Base-by-base conservation (phyloP, 805 yeast genomes). In the Candida odintsovae region DNA sequence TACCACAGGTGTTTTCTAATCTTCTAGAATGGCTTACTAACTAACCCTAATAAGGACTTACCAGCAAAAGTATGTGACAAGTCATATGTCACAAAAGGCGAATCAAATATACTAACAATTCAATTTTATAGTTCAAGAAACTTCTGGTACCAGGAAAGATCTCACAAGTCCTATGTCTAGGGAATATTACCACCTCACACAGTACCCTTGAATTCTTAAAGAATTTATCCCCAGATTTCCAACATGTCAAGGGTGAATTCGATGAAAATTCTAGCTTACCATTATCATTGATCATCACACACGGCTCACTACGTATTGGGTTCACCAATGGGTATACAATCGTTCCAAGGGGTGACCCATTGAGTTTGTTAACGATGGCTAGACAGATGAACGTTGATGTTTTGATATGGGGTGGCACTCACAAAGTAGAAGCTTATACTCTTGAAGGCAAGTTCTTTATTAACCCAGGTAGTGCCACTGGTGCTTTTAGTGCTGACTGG, bases 401-500 rank as follows among this genome's bases (percentile, higher is more conserved):
- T 6, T 70, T 94, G 53, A 72, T 94, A 13, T 89, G 94, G 86
- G 97, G 98, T 13, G 96, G 96, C 0, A 85, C 96, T 2, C 96
- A 89, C 62, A 79, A 81, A 53, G 95, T 89, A 5, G 98, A 92
- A 61, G 97, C 97, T 0, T 92, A 90, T 59, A 86, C 94, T 10
- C 69, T 90, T 48, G 98, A 90, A 53, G 95, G 95, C 20, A 88
- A 87, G 65, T 88, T 90, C 63, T 94, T 94, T 59, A 76, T 94
- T n/a, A 92, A 88, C 63, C 98, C 99, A 0, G 99, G 99, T 0
- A 85, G 95, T 61, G 95, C 95, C 38, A 90, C 97, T 0, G 99
- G 99, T 22, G 97, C 97, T 0, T 80, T 76, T 53, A 75, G 76
- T 38, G 76, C 86, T 28, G 83, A 82, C 57, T 79, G 82, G 67